Base-by-base conservation (phyloP, 176 grass and related monocot genomes). In the Pontederia paniculata region DNA sequence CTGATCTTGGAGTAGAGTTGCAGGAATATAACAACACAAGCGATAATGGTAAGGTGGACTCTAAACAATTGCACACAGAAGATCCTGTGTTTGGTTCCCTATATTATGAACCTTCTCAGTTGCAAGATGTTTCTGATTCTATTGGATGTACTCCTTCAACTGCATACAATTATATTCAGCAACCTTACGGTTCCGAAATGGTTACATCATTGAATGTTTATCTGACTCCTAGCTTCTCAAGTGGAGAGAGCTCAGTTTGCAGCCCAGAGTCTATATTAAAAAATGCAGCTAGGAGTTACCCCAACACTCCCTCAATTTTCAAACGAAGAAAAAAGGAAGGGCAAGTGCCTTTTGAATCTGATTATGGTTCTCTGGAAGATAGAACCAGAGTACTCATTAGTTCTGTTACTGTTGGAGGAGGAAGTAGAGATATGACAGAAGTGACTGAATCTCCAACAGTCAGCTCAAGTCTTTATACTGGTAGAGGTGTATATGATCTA, bases 271-370 rank as follows among this genome's bases (percentile, higher is more conserved):
- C 86, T 71, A 75, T 98, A 57, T 76, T 98, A 73, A 86, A 62
- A 65, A 82, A 51, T 45, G 94, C 94, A 48, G 94, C 94, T 23
- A 77, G 82, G 44, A 93, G 80, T 54, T 98, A 82, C 79, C 75
- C 75, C 63, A 17, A 68, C 50, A 85, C 83, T 55, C 87, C 94
- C 48, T 98, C 94, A 14, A 93, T 98, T 71, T 68, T 93, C 67
- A 80, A 72, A 58, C 88, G 77, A 71, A 84, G 78, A 74, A 91
- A 81, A 78, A 77, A 78, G 52, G 81, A 84, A 37, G 74, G 70
- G 69, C 57, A 57, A 55, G 78, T 72, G 61, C 66, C 56, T 63
- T 55, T 48, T 20, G 52, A 60, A 76, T 70, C 72, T 69, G 66
- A 57, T 48, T 79, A 63, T 42, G 65, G 70, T 19, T 49, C 74